Evolutionary conservation across 441 rosid species (phyloP).

Genomic region (Rhodomyrtus psidioides): DNA sequence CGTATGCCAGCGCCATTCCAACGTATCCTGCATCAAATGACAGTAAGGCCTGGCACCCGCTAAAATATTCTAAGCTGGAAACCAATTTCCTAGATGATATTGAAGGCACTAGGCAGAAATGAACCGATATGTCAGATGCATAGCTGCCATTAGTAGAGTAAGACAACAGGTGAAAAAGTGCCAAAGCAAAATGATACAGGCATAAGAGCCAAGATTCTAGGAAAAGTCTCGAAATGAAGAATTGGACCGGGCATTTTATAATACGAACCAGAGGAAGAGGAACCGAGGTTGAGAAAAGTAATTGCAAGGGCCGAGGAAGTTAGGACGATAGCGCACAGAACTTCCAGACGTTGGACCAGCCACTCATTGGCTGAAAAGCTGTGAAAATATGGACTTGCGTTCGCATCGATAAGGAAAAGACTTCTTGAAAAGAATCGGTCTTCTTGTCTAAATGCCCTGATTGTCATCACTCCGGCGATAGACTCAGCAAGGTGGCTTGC

Average conservation of each 20-base stretch:
- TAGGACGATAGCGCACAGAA: conserved; percentile 20
- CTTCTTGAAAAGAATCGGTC: conserved; percentile 20
- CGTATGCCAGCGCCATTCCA: conserved; percentile 26
- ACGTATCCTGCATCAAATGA: conserved; percentile 17
- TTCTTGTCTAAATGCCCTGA: conserved; percentile 24
- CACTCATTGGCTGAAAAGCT: conserved; percentile 26
- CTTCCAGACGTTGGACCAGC: conserved; percentile 32
- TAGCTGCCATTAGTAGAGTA: neutral
- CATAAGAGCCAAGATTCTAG: neutral
- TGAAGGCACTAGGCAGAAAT: neutral
- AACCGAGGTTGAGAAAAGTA: conserved; percentile 17
- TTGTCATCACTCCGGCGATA: conserved; percentile 22
- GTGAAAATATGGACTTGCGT: conserved; percentile 25
- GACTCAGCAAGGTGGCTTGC: conserved; percentile 23
- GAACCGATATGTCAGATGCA: neutral
- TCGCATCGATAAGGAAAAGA: conserved; percentile 17
- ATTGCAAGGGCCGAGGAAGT: conserved; percentile 20
- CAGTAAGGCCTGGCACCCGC: neutral
- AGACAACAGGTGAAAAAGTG: neutral
- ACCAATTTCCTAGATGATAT: neutral
- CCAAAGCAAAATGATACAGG: neutral
- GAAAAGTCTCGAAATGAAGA: neutral
- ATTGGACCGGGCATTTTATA: neutral
- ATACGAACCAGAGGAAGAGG: conserved; percentile 23
- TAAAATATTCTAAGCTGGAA: neutral